Conservation (phyloP, 768 basidiomycete species). For the Tricholoma sp. region DNA sequence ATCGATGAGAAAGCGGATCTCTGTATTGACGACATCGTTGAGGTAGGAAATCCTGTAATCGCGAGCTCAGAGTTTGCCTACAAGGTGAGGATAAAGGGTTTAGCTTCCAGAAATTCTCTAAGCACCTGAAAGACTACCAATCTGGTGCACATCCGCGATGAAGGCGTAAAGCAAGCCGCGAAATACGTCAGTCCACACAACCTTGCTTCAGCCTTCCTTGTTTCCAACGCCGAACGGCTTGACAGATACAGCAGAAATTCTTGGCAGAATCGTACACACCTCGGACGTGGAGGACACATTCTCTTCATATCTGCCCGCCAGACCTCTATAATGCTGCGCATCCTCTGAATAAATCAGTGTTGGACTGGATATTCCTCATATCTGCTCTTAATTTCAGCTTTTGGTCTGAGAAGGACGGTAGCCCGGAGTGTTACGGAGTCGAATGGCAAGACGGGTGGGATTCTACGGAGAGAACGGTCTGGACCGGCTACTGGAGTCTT, state of each 20-base stretch:
- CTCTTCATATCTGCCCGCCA: constrained; percentile 67
- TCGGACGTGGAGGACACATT: constrained; percentile 75
- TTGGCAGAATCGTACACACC: constrained; percentile 65
- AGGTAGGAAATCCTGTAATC: constrained; percentile 52
- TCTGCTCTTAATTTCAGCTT: constrained; percentile 86
- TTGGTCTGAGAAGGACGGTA: constrained; percentile 72
- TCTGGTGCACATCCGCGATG: constrained; percentile 52
- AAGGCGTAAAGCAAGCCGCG: constrained; percentile 63
- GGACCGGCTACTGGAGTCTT: constrained; percentile 86
- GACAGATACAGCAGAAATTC: constrained; percentile 61
- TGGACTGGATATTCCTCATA: constrained; percentile 88
- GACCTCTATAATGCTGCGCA: constrained; percentile 53
- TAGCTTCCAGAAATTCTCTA: not conserved
- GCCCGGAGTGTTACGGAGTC: constrained; percentile 63
- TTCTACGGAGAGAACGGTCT: constrained; percentile 41
- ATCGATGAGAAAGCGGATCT: constrained; percentile 24
- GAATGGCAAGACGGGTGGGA: constrained; percentile 72
- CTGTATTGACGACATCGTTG: constrained; percentile 17
- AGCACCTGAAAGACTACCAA: constrained; percentile 43
- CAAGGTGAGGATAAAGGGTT: constrained; percentile 33
- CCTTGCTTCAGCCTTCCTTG: constrained; percentile 2
- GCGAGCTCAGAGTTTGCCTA: constrained; percentile 52
- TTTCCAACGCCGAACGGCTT: constrained; percentile 4
- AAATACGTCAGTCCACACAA: constrained; percentile 43
- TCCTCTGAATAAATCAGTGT: constrained; percentile 48